Evolutionary conservation across 306 rosid species (phyloP).

Genomic region (Inga oerstediana): DNA sequence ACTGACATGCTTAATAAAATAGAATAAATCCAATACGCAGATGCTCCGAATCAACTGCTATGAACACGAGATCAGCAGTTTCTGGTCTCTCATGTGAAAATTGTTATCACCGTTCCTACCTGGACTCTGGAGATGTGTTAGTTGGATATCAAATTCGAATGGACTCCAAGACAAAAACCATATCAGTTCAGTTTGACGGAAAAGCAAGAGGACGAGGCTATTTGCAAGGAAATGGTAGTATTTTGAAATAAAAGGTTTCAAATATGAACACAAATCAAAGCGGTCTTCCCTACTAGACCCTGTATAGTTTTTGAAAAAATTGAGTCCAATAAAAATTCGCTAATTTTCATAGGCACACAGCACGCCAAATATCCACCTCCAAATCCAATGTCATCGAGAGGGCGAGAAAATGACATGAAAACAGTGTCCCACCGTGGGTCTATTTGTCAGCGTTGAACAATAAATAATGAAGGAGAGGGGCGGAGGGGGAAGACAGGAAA

Average conservation of each 20-base stretch:
- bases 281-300: neutral
- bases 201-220: neutral
- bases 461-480: conserved; percentile 14
- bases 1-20: conserved; percentile 55
- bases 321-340: neutral
- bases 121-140: conserved; percentile 45
- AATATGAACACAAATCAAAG: neutral
- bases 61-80: conserved; percentile 31
- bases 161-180: conserved; percentile 15
- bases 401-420: neutral
- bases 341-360: neutral
- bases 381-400: neutral
- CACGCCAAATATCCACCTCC: neutral
- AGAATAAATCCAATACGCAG: neutral
- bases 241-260: conserved; percentile 15
- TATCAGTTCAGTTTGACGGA: neutral
- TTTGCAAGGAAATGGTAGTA: conserved; percentile 32
- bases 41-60: conserved; percentile 35
- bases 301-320: neutral
- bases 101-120: conserved; percentile 42
- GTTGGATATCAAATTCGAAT: conserved; percentile 49
- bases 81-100: conserved; percentile 35
- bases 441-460: conserved; percentile 18
- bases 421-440: conserved; percentile 6
- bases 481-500: neutral